phyloP scores from a whole-genome alignment of 306 rosid species.

The Prunus davidiana region DNA sequence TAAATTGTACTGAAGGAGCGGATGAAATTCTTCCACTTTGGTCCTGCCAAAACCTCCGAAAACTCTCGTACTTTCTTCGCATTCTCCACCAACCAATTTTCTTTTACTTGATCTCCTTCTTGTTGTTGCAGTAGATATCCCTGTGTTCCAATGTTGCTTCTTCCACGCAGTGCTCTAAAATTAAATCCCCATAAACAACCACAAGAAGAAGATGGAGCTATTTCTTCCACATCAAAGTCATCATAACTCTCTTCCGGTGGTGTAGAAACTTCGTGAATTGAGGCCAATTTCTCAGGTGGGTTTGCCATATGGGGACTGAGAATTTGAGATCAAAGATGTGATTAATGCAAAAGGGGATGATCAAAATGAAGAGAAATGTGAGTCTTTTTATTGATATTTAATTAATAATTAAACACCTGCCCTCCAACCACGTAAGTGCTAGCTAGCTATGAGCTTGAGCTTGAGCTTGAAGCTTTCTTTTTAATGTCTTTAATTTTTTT shows the following conservation, averaged over 20 bases:
- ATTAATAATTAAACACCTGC: not conserved
- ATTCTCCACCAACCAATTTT: slow-evolving; percentile 21
- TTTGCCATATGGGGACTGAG: slow-evolving; percentile 3
- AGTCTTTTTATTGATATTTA: not conserved
- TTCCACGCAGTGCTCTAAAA: not conserved
- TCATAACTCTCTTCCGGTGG: not conserved
- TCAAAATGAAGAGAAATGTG: not conserved
- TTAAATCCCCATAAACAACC: slow-evolving; percentile 22
- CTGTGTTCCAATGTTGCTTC: not conserved
- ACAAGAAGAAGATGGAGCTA: not conserved
- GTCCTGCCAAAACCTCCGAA: slow-evolving; percentile 31
- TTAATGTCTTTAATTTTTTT: not conserved
- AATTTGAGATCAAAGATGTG: not conserved
- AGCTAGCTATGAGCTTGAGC: not conserved
- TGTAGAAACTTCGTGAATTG: not conserved
- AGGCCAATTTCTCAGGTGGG: slow-evolving; percentile 11
- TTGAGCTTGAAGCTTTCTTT: not conserved
- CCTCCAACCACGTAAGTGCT: not conserved
- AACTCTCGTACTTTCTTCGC: slow-evolving; percentile 30
- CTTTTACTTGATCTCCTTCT: not conserved
- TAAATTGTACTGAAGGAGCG: slow-evolving; percentile 9
- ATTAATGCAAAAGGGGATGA: not conserved
- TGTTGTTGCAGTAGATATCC: slow-evolving; percentile 15
- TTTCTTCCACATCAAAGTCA: slow-evolving; percentile 12
- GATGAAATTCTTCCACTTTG: slow-evolving; percentile 37